Conservation (phyloP, 179 eudicot genomes). For the Patellifolia procumbens region DNA sequence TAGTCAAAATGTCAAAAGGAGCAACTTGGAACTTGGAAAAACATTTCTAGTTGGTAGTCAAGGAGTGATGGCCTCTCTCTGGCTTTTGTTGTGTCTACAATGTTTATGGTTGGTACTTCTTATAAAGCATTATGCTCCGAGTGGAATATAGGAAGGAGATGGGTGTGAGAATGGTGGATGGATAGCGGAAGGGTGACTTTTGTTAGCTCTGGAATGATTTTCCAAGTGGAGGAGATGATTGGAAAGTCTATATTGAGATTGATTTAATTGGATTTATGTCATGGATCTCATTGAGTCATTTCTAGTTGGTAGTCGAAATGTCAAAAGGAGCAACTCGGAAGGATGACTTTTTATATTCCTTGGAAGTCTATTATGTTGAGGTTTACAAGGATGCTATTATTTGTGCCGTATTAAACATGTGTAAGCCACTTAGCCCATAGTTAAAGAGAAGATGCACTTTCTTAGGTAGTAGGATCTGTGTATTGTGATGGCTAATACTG, state of each 20-base stretch:
- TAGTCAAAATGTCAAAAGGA: no score
- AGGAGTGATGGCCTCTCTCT: neutral
- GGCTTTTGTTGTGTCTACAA: neutral
- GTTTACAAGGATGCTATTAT: neutral
- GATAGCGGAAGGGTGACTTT: neutral
- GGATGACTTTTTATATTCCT: no score
- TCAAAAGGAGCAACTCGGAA: no score
- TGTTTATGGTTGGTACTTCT: neutral
- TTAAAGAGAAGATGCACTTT: neutral
- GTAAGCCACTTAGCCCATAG: neutral
- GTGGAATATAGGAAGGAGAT: neutral
- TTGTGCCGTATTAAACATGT: neutral
- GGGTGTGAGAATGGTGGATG: no score
- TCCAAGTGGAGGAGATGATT: neutral
- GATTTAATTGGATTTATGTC: neutral
- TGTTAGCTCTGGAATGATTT: neutral
- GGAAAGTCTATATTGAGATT: neutral
- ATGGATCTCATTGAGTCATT: neutral
- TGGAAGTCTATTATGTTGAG: neutral
- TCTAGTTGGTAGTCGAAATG: no score
- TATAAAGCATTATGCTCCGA: neutral
- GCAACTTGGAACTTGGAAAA: no score
- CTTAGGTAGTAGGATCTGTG: neutral
- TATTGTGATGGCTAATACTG: neutral
- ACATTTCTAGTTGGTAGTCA: neutral